Base-by-base conservation (phyloP, 768 basidiomycete genomes). In the Boletus patriciae region DNA sequence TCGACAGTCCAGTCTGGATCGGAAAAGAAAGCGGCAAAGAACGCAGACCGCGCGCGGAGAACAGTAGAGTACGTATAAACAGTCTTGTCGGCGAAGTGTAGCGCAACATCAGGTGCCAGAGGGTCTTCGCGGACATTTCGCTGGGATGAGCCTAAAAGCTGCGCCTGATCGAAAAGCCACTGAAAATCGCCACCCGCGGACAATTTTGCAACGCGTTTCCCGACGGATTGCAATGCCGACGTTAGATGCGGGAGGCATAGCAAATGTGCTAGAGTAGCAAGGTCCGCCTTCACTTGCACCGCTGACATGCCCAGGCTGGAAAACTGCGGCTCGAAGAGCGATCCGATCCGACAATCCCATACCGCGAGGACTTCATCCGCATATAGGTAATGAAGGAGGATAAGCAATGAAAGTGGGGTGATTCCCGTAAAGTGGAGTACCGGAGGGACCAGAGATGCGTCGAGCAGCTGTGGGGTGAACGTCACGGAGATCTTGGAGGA, bases 311-410 rank as follows among this genome's bases (percentile, higher is more conserved):
- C 78, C 13, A 82, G 55, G 16, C 46, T 56, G 8, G 66, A 55
- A n/a, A 81, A 74, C 21, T 77, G 72, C 6, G 63, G 66, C 27
- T 77, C 75, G 3, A 88, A 70, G 1, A 73, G 68, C 0, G 73
- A 61, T 6, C 74, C 78, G 12, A 91, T 77, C 18, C 93, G 83
- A 13, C 79, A 77, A 68, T 98, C 94, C 92, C 94, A 95, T 15
- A 94, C 70, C 0, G 92, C 85, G 12, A 92, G 76, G 2, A 95
- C 71, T 40, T 86, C 81, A 68, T 99, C 96, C 1, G 90, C 81
- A 71, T 98, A 98, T n/a, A 98, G 71, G 65, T 94, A 98, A 23
- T 85, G 80, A 19, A 97, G 70, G 19, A 98, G 75, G 21, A 96
- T 78, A 16, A 97, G 80, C 16, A 88, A 71, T 0, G 92, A 75